Percentiles rank a stretch among this genome's conserved stretches.
These are phyloP conservation scores for Wallacemonas sp. DNA, from an alignment of 208 protist genomes.

Conservation along the genomic window DNA sequence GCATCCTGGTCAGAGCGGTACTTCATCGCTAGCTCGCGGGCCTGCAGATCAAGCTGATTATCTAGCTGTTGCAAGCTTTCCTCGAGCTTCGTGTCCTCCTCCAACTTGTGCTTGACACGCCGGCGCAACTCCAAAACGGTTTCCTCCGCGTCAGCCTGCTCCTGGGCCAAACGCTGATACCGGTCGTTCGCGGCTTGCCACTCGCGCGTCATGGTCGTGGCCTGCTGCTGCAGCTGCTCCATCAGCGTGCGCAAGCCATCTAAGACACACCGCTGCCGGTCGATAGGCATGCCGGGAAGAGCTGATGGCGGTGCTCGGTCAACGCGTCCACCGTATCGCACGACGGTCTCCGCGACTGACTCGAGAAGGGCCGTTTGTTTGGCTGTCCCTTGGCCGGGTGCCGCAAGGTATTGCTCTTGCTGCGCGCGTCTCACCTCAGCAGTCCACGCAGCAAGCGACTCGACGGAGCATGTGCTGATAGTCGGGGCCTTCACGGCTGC, in stretches of 20 bases:
- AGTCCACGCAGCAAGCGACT: neutral
- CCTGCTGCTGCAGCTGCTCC: slow-evolving; percentile 25
- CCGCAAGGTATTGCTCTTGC: slow-evolving; percentile 4
- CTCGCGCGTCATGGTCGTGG: slow-evolving; percentile 24
- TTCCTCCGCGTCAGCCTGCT: slow-evolving; percentile 56
- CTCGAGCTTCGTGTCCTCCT: slow-evolving; percentile 75
- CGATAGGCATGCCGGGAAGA: neutral
- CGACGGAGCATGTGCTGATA: slow-evolving; percentile 1
- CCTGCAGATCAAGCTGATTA: slow-evolving; percentile 72
- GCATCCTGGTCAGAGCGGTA: slow-evolving; percentile 79
- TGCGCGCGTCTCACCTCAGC: neutral
- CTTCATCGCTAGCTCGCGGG: slow-evolving; percentile 78
- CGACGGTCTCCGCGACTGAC: slow-evolving; percentile 34
- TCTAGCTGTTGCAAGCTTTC: slow-evolving; percentile 68
- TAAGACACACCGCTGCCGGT: slow-evolving; percentile 14
- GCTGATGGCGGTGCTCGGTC: slow-evolving; percentile 12
- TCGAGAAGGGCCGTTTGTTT: slow-evolving; percentile 37
- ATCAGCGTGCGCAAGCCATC: slow-evolving; percentile 39
- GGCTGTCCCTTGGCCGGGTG: neutral
- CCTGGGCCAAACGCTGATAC: slow-evolving; percentile 51
- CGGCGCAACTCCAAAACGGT: slow-evolving; percentile 70
- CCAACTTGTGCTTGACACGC: slow-evolving; percentile 72
- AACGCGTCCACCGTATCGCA: slow-evolving; percentile 40
- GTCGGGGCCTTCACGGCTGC: neutral
- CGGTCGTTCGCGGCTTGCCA: slow-evolving; percentile 52